Conservation (phyloP, 805 yeast genomes). For the Sugiyamaella lignohabitans region DNA sequence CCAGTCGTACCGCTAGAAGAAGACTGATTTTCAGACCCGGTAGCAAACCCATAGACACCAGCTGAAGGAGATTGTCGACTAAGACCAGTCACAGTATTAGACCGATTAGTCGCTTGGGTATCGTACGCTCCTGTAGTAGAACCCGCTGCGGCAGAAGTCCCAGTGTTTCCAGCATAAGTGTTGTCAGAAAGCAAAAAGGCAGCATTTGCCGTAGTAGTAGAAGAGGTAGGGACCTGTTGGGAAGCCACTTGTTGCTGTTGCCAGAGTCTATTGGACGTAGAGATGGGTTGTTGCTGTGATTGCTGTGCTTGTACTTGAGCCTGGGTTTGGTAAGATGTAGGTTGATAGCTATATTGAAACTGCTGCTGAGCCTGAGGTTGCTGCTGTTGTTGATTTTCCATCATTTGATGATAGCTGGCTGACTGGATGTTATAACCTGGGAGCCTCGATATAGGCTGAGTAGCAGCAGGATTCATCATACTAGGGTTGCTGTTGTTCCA, state of each 20-base stretch:
- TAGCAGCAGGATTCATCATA: neutral
- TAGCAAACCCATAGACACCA: constrained; percentile 6
- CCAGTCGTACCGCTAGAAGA: neutral
- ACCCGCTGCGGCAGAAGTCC: too few species aligned
- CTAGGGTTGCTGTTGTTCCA: neutral
- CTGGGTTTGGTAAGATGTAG: too few species aligned
- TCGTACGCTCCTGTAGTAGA: neutral
- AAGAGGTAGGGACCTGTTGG: neutral
- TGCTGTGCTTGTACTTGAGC: constrained; percentile 9
- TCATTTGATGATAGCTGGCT: constrained; percentile 3
- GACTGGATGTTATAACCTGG: neutral
- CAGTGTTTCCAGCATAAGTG: neutral
- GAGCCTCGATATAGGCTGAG: neutral
- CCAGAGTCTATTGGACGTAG: neutral
- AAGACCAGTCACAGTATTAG: neutral
- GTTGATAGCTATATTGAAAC: neutral
- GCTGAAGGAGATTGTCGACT: constrained; percentile 7
- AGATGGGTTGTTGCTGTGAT: constrained; percentile 8
- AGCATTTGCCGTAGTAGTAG: neutral
- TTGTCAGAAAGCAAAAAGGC: neutral
- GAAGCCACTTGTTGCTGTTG: constrained; percentile 10
- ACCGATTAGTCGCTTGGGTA: neutral
- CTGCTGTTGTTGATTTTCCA: constrained; percentile 9
- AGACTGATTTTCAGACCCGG: neutral
- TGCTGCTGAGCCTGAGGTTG: neutral